Evolutionary conservation across 352 stramenopile species (phyloP).

Genomic region (Phytophthora brassicae): DNA sequence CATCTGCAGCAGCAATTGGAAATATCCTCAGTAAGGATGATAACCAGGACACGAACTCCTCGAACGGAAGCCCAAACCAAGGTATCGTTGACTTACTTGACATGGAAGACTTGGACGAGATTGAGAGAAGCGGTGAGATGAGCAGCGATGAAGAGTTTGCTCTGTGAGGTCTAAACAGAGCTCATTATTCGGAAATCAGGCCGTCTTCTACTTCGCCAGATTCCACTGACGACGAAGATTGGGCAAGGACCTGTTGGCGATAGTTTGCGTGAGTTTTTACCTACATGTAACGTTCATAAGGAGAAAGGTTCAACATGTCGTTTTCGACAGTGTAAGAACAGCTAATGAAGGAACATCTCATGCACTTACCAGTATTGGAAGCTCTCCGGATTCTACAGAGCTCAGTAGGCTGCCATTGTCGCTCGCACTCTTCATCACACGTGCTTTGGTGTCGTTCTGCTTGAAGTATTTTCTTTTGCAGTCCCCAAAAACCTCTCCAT

Average conservation of each 20-base stretch:
- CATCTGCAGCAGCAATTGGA: background rate
- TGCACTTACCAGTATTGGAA: constrained; percentile 28
- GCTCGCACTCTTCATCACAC: constrained; percentile 1
- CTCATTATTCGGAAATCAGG: constrained; percentile 1
- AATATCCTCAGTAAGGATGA: constrained; percentile 6
- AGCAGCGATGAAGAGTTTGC: constrained; percentile 27
- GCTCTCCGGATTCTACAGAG: constrained; percentile 63
- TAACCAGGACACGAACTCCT: background rate
- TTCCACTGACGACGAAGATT: constrained; percentile 34
- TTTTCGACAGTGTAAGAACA: constrained; percentile 1
- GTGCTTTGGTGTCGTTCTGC: constrained; percentile 26
- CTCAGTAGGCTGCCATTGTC: constrained; percentile 17
- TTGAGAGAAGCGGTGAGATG: constrained; percentile 10
- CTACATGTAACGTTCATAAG: constrained; percentile 6
- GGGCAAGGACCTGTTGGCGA: constrained; percentile 19
- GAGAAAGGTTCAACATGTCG: constrained; percentile 2
- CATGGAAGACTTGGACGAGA: constrained; percentile 22
- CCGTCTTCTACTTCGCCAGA: constrained; percentile 37
- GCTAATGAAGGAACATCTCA: background rate
- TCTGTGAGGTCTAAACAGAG: constrained; percentile 8
- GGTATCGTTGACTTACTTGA: constrained; percentile 19
- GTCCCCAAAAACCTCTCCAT: constrained; percentile 61
- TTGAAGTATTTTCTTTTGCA: constrained; percentile 27
- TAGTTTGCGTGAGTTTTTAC: constrained; percentile 26
- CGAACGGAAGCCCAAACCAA: constrained; percentile 15